Evolutionary conservation across 768 basidiomycete genomes (phyloP), one percentile per base, ranked within the genome.

Genomic region (Lactarius hatsudake): DNA sequence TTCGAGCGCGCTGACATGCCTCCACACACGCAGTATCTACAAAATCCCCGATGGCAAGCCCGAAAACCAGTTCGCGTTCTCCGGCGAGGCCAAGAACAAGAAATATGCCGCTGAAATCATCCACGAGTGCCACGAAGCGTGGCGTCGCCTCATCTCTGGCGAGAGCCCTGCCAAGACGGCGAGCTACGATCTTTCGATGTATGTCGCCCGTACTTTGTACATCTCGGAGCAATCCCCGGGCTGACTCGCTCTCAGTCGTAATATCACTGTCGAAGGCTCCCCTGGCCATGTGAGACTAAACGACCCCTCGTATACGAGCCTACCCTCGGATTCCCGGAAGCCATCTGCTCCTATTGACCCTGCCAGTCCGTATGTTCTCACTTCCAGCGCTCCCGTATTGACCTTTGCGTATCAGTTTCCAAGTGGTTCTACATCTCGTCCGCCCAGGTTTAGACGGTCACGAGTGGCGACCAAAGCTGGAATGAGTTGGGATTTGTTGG

Each of bases 1-100:
- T 53, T 34, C 36, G 15, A 38, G 12, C 53, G 17, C 18, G 6
- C 32, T 57, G 3, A 30, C 45, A 42, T 65, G 32, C 28, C 43
- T 18, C 18, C 36, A 42, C 57, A 32, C 63, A 5, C 64, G 4
- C 70, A 94, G 93, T 78, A 94, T 95, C 79, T 95, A 95, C 89
- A 95, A 94, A 80, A 94, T 94, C 75, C 93, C 94, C 76, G 94
- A 96, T 77, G 93, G 92, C 72, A 94, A 96, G 86, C 89, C 90
- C 72, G 94, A 98, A 82, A 99, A 99, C 82, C 89, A 90, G 71
- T 99, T 99, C 75, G 97, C 97, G 20, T 99, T 99, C 87, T 96
- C 94, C 62, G 97, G 97, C 65, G 97, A 99, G 81, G 96, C 96
- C 71, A 99, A 98, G 84, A 97, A 97, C 85, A 97, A 96, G 85